phyloP scores from a whole-genome alignment of 768 basidiomycete species.

The Mycena pura region DNA sequence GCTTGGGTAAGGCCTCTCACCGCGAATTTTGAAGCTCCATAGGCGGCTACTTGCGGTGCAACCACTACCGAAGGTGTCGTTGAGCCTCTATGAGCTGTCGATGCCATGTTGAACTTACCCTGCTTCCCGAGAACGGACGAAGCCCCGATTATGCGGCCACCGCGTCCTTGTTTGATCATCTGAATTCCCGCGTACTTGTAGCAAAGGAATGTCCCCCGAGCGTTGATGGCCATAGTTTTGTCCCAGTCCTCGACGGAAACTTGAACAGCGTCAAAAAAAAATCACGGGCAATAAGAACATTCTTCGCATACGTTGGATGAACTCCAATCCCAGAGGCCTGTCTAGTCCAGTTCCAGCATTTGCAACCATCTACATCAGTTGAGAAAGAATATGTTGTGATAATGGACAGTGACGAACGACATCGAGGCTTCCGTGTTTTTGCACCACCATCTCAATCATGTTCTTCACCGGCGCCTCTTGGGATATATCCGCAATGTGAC shows the following conservation, averaged over 20 bases:
- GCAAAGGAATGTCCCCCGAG: too few relatives aligned
- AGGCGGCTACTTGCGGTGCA: conserved; percentile 29
- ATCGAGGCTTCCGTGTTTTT: too few relatives aligned
- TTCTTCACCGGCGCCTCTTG: too few relatives aligned
- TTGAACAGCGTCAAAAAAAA: too few relatives aligned
- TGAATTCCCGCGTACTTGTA: conserved; percentile 42
- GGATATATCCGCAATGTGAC: too few relatives aligned
- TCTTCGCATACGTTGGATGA: neutral
- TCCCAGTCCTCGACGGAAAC: too few relatives aligned
- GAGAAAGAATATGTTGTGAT: neutral
- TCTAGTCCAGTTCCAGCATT: conserved; percentile 39
- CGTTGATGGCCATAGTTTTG: too few relatives aligned
- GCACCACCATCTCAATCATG: too few relatives aligned
- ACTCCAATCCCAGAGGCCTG: neutral
- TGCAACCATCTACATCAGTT: conserved; percentile 35
- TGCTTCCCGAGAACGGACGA: conserved; percentile 43
- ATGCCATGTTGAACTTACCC: too few relatives aligned
- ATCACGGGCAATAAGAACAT: too few relatives aligned
- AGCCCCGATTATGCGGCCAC: conserved; percentile 46
- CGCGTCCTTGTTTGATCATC: conserved; percentile 47
- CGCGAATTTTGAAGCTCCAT: conserved; percentile 48
- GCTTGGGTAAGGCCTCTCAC: conserved; percentile 47
- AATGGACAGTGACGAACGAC: neutral
- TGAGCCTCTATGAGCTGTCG: too few relatives aligned
- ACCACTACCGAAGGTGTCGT: too few relatives aligned